Percentiles rank a stretch among this genome's conserved stretches.
phyloP scores from a whole-genome alignment of 108 stramenopile genomes.

The Skeletonema costatum region DNA sequence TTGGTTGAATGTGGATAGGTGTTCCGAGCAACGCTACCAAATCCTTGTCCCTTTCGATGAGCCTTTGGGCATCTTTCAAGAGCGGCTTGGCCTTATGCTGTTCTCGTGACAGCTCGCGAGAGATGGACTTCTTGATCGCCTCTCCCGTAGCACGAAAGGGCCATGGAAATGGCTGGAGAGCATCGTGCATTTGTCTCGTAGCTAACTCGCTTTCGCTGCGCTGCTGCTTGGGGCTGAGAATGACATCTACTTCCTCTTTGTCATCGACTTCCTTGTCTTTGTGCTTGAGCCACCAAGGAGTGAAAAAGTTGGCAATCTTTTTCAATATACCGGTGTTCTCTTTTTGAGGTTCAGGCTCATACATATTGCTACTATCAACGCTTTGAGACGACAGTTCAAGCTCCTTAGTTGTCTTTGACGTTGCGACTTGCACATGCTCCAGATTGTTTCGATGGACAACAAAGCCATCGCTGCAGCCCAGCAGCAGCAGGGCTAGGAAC shows the following conservation, averaged over 20 bases:
- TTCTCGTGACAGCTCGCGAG: conserved; percentile 1
- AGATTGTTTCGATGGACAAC: background rate
- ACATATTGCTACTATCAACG: background rate
- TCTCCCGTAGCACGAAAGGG: conserved; percentile 5
- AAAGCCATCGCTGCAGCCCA: background rate
- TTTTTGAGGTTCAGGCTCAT: background rate
- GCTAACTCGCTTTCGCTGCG: background rate
- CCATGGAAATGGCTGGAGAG: background rate
- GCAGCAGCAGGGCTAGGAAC: background rate
- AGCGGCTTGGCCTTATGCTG: conserved; percentile 9
- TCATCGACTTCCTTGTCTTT: background rate
- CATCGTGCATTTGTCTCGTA: background rate
- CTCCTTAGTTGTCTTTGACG: background rate
- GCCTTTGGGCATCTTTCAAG: background rate
- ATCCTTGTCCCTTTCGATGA: background rate
- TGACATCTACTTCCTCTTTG: background rate
- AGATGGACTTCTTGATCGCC: background rate
- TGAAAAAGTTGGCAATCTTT: background rate
- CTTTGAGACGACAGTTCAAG: background rate
- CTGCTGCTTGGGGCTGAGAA: background rate
- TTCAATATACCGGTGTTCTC: background rate
- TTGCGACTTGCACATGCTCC: background rate
- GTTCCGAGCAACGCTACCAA: conserved; percentile 4
- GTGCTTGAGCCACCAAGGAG: background rate
- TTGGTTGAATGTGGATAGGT: conserved; percentile 3